A percentile compares a stretch with the other conserved stretches of the same genome.
Conservation (phyloP, 169 alveolate genomes). For the Plasmodium malariae region DNA sequence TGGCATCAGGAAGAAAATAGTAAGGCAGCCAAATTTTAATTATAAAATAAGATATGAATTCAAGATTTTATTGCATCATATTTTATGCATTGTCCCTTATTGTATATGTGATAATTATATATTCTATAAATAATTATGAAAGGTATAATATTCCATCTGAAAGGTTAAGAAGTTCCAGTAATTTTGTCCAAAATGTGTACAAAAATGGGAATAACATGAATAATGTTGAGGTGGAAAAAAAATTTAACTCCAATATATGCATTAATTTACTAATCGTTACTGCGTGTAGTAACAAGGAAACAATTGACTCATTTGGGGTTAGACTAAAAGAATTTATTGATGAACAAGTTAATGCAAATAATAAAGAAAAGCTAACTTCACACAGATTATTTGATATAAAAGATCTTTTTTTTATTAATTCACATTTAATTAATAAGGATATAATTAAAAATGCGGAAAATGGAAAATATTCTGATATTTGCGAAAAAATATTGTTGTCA, state of each 20-base stretch:
- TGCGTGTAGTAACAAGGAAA: neutral
- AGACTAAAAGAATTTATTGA: constrained; percentile 27
- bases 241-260: neutral
- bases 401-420: constrained; percentile 21
- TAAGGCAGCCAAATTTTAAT: neutral
- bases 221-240: neutral
- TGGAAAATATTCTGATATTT: neutral
- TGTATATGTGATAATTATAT: constrained; percentile 27
- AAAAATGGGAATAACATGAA: neutral
- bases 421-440: constrained; percentile 16
- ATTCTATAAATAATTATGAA: constrained; percentile 51
- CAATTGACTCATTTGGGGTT: constrained; percentile 12
- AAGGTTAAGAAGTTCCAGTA: neutral
- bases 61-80: constrained; percentile 34
- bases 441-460: constrained; percentile 8
- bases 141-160: constrained; percentile 30
- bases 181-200: neutral
- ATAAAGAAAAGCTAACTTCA: neutral
- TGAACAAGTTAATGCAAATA: neutral
- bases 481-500: neutral
- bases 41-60: constrained; percentile 25
- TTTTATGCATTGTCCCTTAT: constrained; percentile 29
- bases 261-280: constrained; percentile 37
- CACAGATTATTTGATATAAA: constrained; percentile 6
- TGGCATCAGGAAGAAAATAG: too few species aligned